Evolutionary conservation across 768 basidiomycete species (phyloP), one percentile per base, ranked within the genome.

Genomic region (Mycena maculata): DNA sequence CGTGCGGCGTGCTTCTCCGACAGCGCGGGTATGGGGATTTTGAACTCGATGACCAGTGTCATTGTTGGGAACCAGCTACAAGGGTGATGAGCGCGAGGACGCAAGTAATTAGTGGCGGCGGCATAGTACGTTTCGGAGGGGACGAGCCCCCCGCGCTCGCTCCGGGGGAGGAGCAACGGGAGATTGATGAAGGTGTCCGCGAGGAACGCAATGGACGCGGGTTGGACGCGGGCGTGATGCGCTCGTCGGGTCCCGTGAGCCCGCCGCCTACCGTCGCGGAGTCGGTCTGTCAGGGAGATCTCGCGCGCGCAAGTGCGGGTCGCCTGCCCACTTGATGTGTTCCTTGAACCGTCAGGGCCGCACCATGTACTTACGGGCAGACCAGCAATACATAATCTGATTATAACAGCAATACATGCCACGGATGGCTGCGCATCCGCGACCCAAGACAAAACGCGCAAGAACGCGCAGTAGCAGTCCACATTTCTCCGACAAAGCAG

Each of bases 21-120:
- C 15, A 83, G 78, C 22, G 70, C 72, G 9, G 89, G 87, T 41
- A 91, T 82, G 15, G 85, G 86, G 36, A 82, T 81, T 71, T 89
- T 90, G 81, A 90, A 92, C 67, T 91, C 89, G 25, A 92, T 67
- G 1, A 85, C 78, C 64, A 91, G 79, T 0, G 83, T 81, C 77
- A 92, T 81, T 0, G 91, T 92, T 16, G 89, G 88, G 71, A 79
- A 87, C 90, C 89, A 90, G 41, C 87, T 89, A 57, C 49, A 63
- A 36, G 11, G 41, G 16, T 48, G 20, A 31, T 36, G 33, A 36
- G 33, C 33, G 33, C 33, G 13, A 36, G 33, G 13, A 36, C 6
- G 33, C 33, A 25, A 47, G 45, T 47, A 3, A 28, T 10, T n/a
- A n/a, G n/a, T n/a, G n/a, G n/a, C n/a, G n/a, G n/a, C n/a, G n/a